A percentile compares a stretch with the other conserved stretches of the same genome.
Conservation (phyloP, 345 rosid species). For the Anastatica hierochuntica region DNA sequence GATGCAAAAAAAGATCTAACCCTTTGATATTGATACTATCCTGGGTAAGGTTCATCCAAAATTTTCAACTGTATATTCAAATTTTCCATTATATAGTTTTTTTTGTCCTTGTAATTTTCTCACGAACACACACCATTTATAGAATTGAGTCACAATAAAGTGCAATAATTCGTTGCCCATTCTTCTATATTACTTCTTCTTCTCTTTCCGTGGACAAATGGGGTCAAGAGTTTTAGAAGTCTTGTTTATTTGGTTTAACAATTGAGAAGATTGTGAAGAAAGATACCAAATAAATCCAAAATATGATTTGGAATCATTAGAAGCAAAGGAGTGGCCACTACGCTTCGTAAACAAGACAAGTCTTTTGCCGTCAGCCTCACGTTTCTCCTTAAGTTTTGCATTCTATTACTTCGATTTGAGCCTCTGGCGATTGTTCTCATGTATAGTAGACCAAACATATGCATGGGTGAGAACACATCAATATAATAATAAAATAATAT, state of each 20-base stretch:
- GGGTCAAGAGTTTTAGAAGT: too few relatives aligned
- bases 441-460: too few relatives aligned
- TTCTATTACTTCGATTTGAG: too few relatives aligned
- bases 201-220: too few relatives aligned
- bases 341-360: constrained; percentile 9
- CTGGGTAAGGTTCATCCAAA: neutral
- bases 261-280: too few relatives aligned
- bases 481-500: too few relatives aligned
- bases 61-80: constrained; percentile 22
- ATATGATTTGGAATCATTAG: constrained; percentile 24
- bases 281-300: constrained; percentile 15
- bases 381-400: constrained; percentile 6
- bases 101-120: constrained; percentile 15
- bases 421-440: too few relatives aligned
- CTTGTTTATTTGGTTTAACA: constrained; percentile 1
- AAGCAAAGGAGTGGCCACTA: constrained; percentile 20
- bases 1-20: constrained; percentile 20
- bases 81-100: neutral
- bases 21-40: constrained; percentile 2
- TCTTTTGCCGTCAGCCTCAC: constrained; percentile 16
- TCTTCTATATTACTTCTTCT: too few relatives aligned
- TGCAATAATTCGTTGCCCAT: constrained; percentile 16
- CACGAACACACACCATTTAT: constrained; percentile 12
- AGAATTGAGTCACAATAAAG: constrained; percentile 8
- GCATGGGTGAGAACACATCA: too few relatives aligned